These are phyloP conservation scores for Kickxella alabastrina DNA, from an alignment of 192 early-diverging fungal genomes.

Conservation along the genomic window DNA sequence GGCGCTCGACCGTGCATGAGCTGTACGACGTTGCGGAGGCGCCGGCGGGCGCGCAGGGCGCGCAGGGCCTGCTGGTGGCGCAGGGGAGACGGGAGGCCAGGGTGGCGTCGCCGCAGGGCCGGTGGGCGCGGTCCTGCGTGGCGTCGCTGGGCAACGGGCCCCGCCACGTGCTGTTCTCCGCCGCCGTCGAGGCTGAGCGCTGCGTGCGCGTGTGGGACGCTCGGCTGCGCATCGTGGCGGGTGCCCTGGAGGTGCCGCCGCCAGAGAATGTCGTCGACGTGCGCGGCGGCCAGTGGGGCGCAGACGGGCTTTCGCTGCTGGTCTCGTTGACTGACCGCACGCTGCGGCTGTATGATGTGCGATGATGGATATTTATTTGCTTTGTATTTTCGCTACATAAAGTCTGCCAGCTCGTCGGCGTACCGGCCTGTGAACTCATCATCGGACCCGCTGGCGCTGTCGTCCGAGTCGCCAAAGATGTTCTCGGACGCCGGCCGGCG, in stretches of 20 bases:
- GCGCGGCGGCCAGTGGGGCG: constrained; percentile 25
- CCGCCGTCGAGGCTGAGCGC: constrained; percentile 21
- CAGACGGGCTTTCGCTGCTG: constrained; percentile 5
- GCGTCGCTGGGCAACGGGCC: not conserved
- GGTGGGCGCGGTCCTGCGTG: constrained; percentile 23
- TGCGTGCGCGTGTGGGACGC: constrained; percentile 19
- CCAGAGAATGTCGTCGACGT: constrained; percentile 33
- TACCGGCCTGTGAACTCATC: not conserved
- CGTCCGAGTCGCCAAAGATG: constrained; percentile 23
- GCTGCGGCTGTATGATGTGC: constrained; percentile 35
- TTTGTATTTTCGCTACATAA: constrained; percentile 9
- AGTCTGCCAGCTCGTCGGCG: constrained; percentile 25
- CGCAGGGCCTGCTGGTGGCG: too few species aligned
- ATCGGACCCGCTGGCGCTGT: constrained; percentile 8
- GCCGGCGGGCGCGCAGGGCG: too few species aligned
- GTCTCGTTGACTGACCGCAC: constrained; percentile 24
- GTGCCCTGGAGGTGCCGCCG: not conserved
- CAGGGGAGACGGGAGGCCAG: constrained; percentile 1
- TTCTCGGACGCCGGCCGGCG: constrained; percentile 11
- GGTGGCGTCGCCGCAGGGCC: constrained; percentile 24
- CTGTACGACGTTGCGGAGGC: constrained; percentile 12
- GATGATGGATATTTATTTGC: constrained; percentile 1
- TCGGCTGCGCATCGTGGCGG: constrained; percentile 1
- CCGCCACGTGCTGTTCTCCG: constrained; percentile 28
- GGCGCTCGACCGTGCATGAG: constrained; percentile 15